phyloP scores from a whole-genome alignment of 257 asterid genomes.

The Rehmannia glutinosa region DNA sequence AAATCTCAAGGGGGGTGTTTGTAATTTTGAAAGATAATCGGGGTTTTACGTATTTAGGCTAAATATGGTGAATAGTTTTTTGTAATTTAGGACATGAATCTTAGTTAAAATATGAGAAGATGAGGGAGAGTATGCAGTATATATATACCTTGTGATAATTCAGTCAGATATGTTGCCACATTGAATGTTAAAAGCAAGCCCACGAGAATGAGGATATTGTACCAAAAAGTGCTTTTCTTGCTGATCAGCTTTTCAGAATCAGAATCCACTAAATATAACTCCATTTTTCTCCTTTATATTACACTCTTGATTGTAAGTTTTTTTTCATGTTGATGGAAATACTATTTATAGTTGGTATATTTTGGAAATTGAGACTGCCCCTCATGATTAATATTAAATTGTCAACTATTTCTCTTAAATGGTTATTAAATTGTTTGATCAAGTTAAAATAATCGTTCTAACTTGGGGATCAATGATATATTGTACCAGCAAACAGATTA shows the following conservation, averaged over 20 bases:
- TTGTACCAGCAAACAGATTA: not conserved
- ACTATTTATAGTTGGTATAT: conserved; percentile 22
- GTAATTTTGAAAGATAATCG: too few species aligned
- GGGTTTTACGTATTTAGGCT: too few species aligned
- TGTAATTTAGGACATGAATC: too few species aligned
- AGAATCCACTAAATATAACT: conserved; percentile 2
- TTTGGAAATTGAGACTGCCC: not conserved
- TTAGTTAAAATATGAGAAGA: not conserved
- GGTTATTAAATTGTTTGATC: conserved; percentile 2
- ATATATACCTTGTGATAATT: conserved; percentile 22
- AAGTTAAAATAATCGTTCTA: not conserved
- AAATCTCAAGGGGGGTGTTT: too few species aligned
- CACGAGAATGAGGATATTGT: conserved; percentile 1
- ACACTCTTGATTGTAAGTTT: not conserved
- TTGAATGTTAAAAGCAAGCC: conserved; percentile 26
- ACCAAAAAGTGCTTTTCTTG: not conserved
- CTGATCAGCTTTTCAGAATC: not conserved
- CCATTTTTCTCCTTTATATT: conserved; percentile 12
- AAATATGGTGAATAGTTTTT: too few species aligned
- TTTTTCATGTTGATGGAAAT: not conserved
- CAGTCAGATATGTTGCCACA: conserved; percentile 16
- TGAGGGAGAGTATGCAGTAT: not conserved
- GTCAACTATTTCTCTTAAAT: not conserved
- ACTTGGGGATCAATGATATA: not conserved
- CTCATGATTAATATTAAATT: not conserved